These are phyloP conservation scores for Fusarium sp. DNA, from an alignment of 2,329 filamentous ascomycete genomes.

Conservation along the genomic window DNA sequence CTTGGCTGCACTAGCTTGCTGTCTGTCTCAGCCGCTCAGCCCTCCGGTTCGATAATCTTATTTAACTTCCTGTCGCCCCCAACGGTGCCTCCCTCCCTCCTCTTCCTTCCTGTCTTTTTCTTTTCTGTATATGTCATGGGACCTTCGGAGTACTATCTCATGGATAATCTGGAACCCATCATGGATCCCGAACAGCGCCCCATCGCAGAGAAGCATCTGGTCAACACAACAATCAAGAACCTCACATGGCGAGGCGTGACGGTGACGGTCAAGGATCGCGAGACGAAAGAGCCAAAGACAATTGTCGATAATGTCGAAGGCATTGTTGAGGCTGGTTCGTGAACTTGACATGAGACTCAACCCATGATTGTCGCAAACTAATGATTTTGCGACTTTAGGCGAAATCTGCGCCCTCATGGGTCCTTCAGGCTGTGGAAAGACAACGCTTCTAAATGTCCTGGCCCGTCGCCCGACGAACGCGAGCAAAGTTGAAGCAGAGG, in stretches of 20 bases:
- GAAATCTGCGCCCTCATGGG: constrained; percentile 88
- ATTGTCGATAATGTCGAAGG: constrained; percentile 77
- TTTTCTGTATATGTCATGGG: constrained; percentile 11
- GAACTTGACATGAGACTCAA: too few species aligned
- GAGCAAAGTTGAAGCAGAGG: constrained; percentile 57
- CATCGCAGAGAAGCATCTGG: constrained; percentile 65
- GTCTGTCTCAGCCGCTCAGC: constrained; percentile 11
- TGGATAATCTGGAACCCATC: constrained; percentile 11
- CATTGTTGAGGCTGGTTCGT: constrained; percentile 72
- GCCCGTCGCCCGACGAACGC: constrained; percentile 69
- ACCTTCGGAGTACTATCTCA: constrained; percentile 5
- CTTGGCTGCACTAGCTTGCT: not conserved
- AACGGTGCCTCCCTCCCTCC: not conserved
- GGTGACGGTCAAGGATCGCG: constrained; percentile 81
- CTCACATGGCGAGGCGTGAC: constrained; percentile 78
- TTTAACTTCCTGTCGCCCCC: not conserved
- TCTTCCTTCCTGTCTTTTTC: not conserved
- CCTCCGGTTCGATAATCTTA: not conserved
- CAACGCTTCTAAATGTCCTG: constrained; percentile 85
- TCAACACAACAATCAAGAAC: constrained; percentile 75
- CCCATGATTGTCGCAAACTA: not conserved
- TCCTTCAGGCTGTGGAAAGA: constrained; percentile 82
- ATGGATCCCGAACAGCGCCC: constrained; percentile 47
- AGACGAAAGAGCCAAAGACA: constrained; percentile 73
- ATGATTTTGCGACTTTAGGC: constrained; percentile 56